Base-by-base conservation (phyloP, 1,284 basidiomycete species). In the Marasmius oreades region DNA sequence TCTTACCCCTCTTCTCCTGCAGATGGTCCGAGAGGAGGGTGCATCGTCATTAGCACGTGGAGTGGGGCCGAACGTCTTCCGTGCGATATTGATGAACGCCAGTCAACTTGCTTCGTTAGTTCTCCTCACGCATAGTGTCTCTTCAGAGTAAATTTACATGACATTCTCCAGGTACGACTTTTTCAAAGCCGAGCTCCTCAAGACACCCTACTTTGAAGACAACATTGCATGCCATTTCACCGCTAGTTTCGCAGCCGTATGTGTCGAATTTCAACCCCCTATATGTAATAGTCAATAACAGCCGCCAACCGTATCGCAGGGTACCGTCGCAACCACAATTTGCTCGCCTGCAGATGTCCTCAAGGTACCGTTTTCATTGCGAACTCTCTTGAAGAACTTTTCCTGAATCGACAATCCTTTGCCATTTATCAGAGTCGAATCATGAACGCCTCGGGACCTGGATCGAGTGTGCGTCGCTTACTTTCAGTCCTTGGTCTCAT, bases 301-400 rank as follows among this genome's bases (percentile, higher is more conserved):
- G 20, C 11, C 34, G 18, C 10, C 10, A 31, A 31, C 28, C 10
- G 28, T 10, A 31, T 31, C 28, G 8, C 22, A 91, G 87, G 93
- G 93, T 18, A 95, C 93, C 0, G 90, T 95, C 2, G 93, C 93
- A 11, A 95, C 93, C 2, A 95, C 93, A 0, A 86, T 96, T n/a
- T 95, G 93, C 70, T 93, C 92, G 0, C 93, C 93, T 0, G 93
- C 93, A 12, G 93, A 96, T 67, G 93, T 95, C 24, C 75, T 96
- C 61, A 95, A 95, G 78, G 84, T 84, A 24, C 55, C n/a, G n/a
- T n/a, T n/a, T n/a, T n/a, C n/a, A n/a, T n/a, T n/a, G 79, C 37
- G 26, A 22, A 47, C 47, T 18, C 5, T 1, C 4, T 45, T 12
- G 44, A 20, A n/a, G 20, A 18, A 45, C 26, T 10, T 51, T 16